phyloP scores from a whole-genome alignment of 192 early-diverging fungal species.

The Phlyctochytrium arcticum region DNA sequence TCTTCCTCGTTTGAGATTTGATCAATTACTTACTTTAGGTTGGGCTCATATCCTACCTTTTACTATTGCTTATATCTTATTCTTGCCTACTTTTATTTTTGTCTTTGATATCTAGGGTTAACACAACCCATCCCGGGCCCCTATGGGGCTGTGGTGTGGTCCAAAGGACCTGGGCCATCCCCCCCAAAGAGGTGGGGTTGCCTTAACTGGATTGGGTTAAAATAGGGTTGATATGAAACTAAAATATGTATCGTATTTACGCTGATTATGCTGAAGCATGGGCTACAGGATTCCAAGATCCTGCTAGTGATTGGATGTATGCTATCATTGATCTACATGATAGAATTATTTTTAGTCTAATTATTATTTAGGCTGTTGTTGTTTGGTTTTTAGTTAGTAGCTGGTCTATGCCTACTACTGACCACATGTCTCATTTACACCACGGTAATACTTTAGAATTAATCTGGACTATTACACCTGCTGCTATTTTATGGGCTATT shows the following conservation, averaged over 20 bases:
- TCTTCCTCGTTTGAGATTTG: conserved; percentile 42
- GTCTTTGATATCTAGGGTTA: conserved; percentile 24
- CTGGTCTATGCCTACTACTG: conserved; percentile 20
- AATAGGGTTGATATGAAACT: no score
- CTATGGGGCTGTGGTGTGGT: no score
- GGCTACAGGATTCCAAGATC: conserved; percentile 33
- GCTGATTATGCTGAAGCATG: conserved; percentile 16
- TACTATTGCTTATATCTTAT: conserved; percentile 44
- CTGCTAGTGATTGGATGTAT: conserved; percentile 29
- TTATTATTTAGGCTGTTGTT: conserved; percentile 32
- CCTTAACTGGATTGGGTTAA: no score
- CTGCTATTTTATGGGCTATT: conserved; percentile 39
- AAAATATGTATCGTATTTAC: conserved; percentile 21
- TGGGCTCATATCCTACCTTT: conserved; percentile 48
- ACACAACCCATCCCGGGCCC: no score
- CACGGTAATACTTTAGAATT: conserved; percentile 39
- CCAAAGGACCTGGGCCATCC: no score
- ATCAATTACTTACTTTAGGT: conserved; percentile 42
- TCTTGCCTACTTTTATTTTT: conserved; percentile 39
- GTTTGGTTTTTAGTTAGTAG: conserved; percentile 30
- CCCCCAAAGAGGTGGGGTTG: no score
- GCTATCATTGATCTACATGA: conserved; percentile 31
- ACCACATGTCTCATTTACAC: conserved; percentile 35
- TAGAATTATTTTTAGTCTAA: conserved; percentile 30
- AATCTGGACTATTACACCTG: conserved; percentile 32